Evolutionary conservation across 495 filamentous ascomycete species (phyloP), one percentile per base, ranked within the genome.

Genomic region (Penicillium crystallinum): DNA sequence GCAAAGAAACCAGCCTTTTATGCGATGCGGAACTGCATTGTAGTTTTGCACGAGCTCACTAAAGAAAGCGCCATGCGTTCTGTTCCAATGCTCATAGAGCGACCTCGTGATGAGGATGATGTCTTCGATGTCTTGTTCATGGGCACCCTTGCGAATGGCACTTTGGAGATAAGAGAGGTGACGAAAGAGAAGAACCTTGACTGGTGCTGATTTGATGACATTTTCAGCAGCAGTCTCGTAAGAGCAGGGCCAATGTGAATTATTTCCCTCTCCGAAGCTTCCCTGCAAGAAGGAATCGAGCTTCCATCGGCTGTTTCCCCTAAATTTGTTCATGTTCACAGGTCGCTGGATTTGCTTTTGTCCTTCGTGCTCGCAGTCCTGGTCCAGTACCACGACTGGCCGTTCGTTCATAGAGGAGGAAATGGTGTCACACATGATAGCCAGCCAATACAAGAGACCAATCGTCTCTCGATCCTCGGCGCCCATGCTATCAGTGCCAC

Each of bases 101-200:
- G 55, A 46, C 10, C 63, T 38, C 1, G 68, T 55, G 30, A 52
- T 57, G 7, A 41, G 35, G 27, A 75, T 65, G 18, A 67, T 62
- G 17, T 61, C 56, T 47, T 74, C 71, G 37, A 75, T 54, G 14
- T 52, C 27, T 10, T 49, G 39, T 8, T 42, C 49, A 12, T 39
- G 33, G n/a, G 45, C 45, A 23, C 55, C 36, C 27, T 63, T 54
- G 14, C 58, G 58, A 10, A 72, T 15, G 0, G 66, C 49, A 14
- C 61, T 65, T 49, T 75, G 72, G 2, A 75, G 59, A n/a, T 61
- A 64, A 7, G 64, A 63, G 9, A 75, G 60, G 34, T 66, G 62
- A 12, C 72, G 69, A 49, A 73, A 75, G 22, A 75, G 61, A 8
- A 75, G 61, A 7, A 75, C 69, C 52, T 75, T 75, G 54, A 75